A percentile compares a stretch with the other conserved stretches of the same genome.
Evolutionary conservation across 495 filamentous ascomycete species (phyloP).

Genomic region (Hypoxylon trugodes): DNA sequence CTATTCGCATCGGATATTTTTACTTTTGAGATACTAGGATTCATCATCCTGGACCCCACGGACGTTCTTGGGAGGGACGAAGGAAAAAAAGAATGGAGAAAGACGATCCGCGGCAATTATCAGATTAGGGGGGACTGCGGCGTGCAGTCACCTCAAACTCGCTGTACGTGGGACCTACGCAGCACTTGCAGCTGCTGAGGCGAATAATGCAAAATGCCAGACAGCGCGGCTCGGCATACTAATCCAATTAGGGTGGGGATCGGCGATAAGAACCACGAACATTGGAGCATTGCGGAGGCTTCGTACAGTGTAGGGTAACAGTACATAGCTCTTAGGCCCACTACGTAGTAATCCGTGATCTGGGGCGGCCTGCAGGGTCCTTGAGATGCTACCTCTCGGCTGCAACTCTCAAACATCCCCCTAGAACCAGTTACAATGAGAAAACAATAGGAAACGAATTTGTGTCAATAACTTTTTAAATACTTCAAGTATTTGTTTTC

Average conservation of each 20-base stretch:
- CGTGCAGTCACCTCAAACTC: slow-evolving; percentile 10
- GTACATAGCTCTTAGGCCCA: slow-evolving; percentile 26
- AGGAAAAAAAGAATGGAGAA: slow-evolving; percentile 10
- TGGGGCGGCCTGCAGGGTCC: slow-evolving; percentile 18
- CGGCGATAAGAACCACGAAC: slow-evolving; percentile 5
- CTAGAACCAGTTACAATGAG: slow-evolving; percentile 14
- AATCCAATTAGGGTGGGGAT: slow-evolving; percentile 22
- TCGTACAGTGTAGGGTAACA: slow-evolving; percentile 20
- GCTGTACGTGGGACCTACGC: no score
- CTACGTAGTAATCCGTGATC: neutral
- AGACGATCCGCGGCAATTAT: slow-evolving; percentile 13
- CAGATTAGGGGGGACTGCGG: slow-evolving; percentile 5
- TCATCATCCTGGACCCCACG: no score
- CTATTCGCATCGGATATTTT: no score
- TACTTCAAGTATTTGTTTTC: neutral
- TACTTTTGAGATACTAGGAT: no score
- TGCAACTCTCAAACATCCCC: slow-evolving; percentile 33
- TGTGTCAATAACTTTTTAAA: neutral
- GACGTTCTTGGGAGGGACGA: slow-evolving; percentile 3
- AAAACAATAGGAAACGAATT: slow-evolving; percentile 14
- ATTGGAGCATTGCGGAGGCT: slow-evolving; percentile 1
- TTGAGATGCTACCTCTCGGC: slow-evolving; percentile 16
- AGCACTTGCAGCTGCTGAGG: slow-evolving; percentile 25
- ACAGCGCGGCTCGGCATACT: slow-evolving; percentile 23
- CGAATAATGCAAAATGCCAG: slow-evolving; percentile 25